Evolutionary conservation across 129 eudicot species (phyloP), one percentile per base, ranked within the genome.

Genomic region (Pseudognaphalium luteoalbum): DNA sequence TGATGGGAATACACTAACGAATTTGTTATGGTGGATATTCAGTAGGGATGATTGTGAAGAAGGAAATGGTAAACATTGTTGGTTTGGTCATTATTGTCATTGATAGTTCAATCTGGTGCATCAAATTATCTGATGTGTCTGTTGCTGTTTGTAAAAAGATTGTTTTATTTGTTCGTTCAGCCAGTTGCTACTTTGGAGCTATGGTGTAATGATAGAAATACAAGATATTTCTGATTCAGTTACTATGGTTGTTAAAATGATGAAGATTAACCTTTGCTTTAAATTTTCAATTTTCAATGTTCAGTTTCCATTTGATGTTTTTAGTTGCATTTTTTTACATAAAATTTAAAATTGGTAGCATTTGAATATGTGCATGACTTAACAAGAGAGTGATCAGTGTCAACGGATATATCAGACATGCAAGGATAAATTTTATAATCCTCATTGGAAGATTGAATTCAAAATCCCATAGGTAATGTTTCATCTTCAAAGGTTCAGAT

Each of bases 11-110:
- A 83, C 98, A 5, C 84, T 86, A 1, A 83, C 90, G 8, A 90
- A 93, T 82, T 85, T 93, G 78, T 71, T 93, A 52, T 93, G 98
- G 98, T 93, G 98, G 98, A 80, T 90, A 62, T 88, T 85, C 64
- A 90, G 98, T 60, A 85, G 96, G 64, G 91, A 68, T 69, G 90
- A 86, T 66, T 78, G 78, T 44, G 94, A 79, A 77, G 82, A 78
- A 15, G 82, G 75, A 72, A 70, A 76, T 44, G 83, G 76, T 71
- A 82, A 74, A 15, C 86, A 84, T 61, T 84, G 87, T 70, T 89
- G 91, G 96, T 92, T 66, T 63, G 82, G 88, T 20, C 91, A 86
- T 70, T 88, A 88, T 78, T 87, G 87, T 64, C 93, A 84, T 51
- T 90, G 82, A 83, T 7, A 6, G 39, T 12, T 63, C 1, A 29